A percentile compares a stretch with the other conserved stretches of the same genome.
These are phyloP conservation scores for Pelargonium citronellum DNA, from an alignment of 441 rosid species.

Conservation along the genomic window DNA sequence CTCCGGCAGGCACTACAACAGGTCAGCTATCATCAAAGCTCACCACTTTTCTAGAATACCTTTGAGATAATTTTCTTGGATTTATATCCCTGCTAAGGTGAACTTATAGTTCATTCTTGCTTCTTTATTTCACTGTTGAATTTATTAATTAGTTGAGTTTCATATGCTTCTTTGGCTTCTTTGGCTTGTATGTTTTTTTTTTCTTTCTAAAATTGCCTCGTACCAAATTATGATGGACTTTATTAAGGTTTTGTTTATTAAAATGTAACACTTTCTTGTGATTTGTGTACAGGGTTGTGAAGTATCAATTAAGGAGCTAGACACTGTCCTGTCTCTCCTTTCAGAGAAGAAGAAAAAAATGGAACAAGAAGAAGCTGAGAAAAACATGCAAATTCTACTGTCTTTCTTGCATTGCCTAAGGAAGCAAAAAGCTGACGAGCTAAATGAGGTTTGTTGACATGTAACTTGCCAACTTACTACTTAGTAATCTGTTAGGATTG, in stretches of 20 bases:
- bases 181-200: too few relatives aligned
- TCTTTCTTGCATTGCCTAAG: conserved; percentile 81
- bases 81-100: background rate
- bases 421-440: conserved; percentile 88
- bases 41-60: background rate
- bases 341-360: conserved; percentile 89
- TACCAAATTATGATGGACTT: background rate
- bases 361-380: conserved; percentile 98
- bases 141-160: background rate
- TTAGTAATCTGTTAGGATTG: background rate
- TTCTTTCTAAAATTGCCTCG: background rate
- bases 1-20: conserved; percentile 69
- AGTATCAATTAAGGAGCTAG: conserved; percentile 84
- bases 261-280: conserved; percentile 32
- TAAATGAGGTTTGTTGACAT: conserved; percentile 60
- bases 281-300: conserved; percentile 74
- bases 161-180: background rate
- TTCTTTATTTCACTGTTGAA: background rate
- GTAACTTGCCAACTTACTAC: conserved; percentile 7
- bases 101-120: conserved; percentile 2
- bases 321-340: conserved; percentile 58
- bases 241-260: background rate
- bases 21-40: conserved; percentile 46
- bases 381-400: conserved; percentile 93
- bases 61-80: background rate